Percentiles rank a stretch among this genome's conserved stretches.
Evolutionary conservation across 2,329 filamentous ascomycete species (phyloP).

Genomic region (Colletotrichum incanum): DNA sequence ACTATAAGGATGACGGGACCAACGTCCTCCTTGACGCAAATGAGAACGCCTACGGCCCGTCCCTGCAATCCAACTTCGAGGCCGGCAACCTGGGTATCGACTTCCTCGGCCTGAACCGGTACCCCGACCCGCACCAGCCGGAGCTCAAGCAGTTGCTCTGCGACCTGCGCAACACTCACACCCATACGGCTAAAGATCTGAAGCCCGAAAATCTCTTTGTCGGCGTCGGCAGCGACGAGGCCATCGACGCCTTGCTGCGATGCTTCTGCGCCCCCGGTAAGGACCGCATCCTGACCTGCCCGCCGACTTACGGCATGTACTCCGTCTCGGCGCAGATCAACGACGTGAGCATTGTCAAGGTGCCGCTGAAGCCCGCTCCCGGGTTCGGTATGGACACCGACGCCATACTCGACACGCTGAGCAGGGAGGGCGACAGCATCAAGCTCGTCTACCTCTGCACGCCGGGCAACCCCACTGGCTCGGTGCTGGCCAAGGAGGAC

Average conservation of each 20-base stretch:
- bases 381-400: conserved; percentile 82
- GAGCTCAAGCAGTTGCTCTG: conserved; percentile 91
- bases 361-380: conserved; percentile 83
- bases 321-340: conserved; percentile 94
- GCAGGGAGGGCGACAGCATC: conserved; percentile 70
- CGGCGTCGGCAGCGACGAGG: conserved; percentile 96
- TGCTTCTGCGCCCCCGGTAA: conserved; percentile 91
- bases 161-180: conserved; percentile 87
- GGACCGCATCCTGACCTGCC: conserved; percentile 94
- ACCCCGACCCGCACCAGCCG: conserved; percentile 95
- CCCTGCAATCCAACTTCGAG: conserved; percentile 71
- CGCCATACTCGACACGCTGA: conserved; percentile 77
- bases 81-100: conserved; percentile 75
- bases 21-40: conserved; percentile 98
- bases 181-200: conserved; percentile 81
- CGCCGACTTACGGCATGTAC: conserved; percentile 99
- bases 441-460: conserved; percentile 96
- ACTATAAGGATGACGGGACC: conserved; percentile 98
- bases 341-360: conserved; percentile 87
- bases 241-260: conserved; percentile 92
- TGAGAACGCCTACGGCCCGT: conserved; percentile 95
- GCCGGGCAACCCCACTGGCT: conserved; percentile 93
- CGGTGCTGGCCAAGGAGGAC: conserved; percentile 82
- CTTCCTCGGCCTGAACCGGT: conserved; percentile 88
- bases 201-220: conserved; percentile 91